phyloP scores from a whole-genome alignment of 2,329 filamentous ascomycete species.

The Botrytis paeoniae region DNA sequence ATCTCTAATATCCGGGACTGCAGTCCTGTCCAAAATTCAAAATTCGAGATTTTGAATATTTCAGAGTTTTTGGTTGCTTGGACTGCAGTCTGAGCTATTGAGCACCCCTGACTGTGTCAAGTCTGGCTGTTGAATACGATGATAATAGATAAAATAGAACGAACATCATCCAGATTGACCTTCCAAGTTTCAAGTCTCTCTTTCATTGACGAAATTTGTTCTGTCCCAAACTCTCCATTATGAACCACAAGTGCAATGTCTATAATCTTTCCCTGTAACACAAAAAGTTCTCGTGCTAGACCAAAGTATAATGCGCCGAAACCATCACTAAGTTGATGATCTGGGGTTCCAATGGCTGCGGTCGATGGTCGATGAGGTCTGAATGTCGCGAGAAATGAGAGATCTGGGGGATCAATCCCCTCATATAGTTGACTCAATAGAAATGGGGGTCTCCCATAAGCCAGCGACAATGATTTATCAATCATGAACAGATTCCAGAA shows the following conservation, averaged over 20 bases:
- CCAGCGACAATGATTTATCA: slow-evolving; percentile 23
- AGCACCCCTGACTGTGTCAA: neutral
- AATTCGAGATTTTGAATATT: neutral
- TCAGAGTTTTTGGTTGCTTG: neutral
- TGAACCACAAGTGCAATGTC: slow-evolving; percentile 10
- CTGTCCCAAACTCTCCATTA: neutral
- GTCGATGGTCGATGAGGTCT: slow-evolving; percentile 1
- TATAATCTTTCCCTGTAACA: slow-evolving; percentile 21
- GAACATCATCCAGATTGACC: neutral
- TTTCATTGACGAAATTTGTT: neutral
- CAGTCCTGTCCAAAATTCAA: neutral
- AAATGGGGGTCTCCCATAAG: slow-evolving; percentile 23
- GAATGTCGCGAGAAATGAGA: slow-evolving; percentile 15
- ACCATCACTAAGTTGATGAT: neutral
- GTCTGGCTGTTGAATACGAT: neutral
- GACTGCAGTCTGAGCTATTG: neutral
- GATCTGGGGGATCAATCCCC: slow-evolving; percentile 18
- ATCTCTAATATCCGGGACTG: neutral
- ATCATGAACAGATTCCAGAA: slow-evolving; percentile 26
- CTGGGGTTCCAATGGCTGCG: neutral
- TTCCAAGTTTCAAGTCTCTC: neutral
- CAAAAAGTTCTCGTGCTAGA: slow-evolving; percentile 16
- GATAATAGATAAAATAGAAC: neutral
- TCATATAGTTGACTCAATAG: slow-evolving; percentile 21
- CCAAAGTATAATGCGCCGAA: slow-evolving; percentile 21